Evolutionary conservation across 805 yeast genomes (phyloP).

Genomic region (Diddensiella transvaalensis): DNA sequence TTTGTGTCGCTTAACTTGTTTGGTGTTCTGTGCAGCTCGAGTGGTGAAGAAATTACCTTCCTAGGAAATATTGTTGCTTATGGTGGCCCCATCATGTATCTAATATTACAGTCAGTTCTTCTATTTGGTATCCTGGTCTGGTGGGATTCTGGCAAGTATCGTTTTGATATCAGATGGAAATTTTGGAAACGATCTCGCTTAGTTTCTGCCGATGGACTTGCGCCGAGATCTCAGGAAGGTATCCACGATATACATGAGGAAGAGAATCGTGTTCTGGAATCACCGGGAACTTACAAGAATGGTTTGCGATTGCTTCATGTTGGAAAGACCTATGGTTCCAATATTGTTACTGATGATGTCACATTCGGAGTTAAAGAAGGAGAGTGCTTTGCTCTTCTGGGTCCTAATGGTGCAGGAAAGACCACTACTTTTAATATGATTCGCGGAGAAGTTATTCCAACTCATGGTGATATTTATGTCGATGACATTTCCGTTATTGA

Average conservation of each 20-base stretch:
- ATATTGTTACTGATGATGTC: constrained; percentile 33
- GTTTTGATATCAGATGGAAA: constrained; percentile 17
- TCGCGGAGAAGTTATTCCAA: constrained; percentile 34
- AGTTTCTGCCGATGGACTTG: not conserved
- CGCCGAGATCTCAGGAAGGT: not conserved
- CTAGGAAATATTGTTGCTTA: constrained; percentile 32
- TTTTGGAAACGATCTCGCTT: not conserved
- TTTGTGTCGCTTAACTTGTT: constrained; percentile 34
- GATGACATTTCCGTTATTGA: constrained; percentile 27
- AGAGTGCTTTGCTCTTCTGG: constrained; percentile 36
- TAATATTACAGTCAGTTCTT: constrained; percentile 27
- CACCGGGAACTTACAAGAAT: constrained; percentile 19
- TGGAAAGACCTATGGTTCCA: constrained; percentile 25
- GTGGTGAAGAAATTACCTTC: constrained; percentile 24
- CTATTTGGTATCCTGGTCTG: constrained; percentile 27
- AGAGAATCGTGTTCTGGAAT: constrained; percentile 24
- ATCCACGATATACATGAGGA: constrained; percentile 27
- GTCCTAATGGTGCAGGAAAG: constrained; percentile 39
- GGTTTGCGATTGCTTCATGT: constrained; percentile 33
- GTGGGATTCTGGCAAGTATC: constrained; percentile 35
- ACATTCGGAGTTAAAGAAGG: constrained; percentile 33
- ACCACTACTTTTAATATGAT: constrained; percentile 37
- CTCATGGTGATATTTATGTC: constrained; percentile 31
- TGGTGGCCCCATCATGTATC: constrained; percentile 36
- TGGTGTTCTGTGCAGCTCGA: constrained; percentile 30